Conservation (phyloP, 1,139 yeast species). For the Protomyces inundatus region DNA sequence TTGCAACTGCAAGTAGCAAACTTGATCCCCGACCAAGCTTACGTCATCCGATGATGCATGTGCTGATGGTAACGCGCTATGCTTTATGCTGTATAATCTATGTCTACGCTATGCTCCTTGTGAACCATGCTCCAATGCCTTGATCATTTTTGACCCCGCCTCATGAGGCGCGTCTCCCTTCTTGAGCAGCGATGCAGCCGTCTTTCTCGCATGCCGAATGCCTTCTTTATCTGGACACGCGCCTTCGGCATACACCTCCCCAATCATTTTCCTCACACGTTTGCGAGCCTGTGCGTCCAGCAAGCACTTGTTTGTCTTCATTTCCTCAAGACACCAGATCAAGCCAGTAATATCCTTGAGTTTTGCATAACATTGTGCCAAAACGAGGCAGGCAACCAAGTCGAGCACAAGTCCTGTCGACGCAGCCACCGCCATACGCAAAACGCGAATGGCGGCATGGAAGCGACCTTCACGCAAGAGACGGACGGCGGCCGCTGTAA, state of each 20-base stretch:
- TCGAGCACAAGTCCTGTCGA: slow-evolving; percentile 5
- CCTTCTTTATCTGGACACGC: neutral
- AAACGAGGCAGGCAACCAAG: slow-evolving; percentile 12
- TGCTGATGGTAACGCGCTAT: neutral
- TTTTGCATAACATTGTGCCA: slow-evolving; percentile 17
- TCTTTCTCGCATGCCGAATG: neutral
- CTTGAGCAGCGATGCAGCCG: neutral
- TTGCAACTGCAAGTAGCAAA: no score
- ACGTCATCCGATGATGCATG: neutral
- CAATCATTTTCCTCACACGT: slow-evolving; percentile 6
- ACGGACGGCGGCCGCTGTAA: slow-evolving; percentile 15
- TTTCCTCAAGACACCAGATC: slow-evolving; percentile 20
- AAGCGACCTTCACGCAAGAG: slow-evolving; percentile 7
- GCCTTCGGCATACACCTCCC: neutral
- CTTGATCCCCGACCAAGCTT: no score
- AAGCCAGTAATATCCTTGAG: slow-evolving; percentile 1
- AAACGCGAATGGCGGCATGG: slow-evolving; percentile 3
- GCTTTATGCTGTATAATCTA: neutral
- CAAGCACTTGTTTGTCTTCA: slow-evolving; percentile 17
- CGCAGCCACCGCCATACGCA: neutral
- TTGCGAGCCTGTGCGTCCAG: slow-evolving; percentile 14
- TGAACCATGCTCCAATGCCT: neutral
- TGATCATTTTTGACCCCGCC: neutral
- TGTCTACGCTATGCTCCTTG: no score
- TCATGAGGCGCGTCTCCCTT: neutral